phyloP scores from a whole-genome alignment of 192 early-diverging fungal genomes.

The Piromyces finnis region DNA sequence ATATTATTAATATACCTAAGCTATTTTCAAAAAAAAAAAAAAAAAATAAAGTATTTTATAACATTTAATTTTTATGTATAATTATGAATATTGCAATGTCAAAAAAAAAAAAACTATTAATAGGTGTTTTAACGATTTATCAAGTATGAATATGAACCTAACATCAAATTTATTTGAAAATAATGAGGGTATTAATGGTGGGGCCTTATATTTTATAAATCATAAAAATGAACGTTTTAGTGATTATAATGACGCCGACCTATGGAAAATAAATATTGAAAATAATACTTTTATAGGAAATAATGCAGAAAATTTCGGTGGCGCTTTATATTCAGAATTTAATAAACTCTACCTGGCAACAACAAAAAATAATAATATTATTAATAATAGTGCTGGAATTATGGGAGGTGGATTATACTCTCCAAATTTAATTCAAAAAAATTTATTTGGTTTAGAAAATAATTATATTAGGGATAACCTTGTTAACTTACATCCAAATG shows the following conservation, averaged over 20 bases:
- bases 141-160: not conserved
- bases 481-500: not conserved
- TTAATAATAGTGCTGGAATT: not conserved
- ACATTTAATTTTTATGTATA: no score
- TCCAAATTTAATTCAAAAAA: not conserved
- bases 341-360: not conserved
- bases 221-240: no score
- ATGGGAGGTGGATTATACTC: not conserved
- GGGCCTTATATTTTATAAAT: not conserved
- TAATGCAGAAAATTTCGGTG: not conserved
- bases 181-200: not conserved
- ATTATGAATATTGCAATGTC: no score
- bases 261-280: not conserved
- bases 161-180: not conserved
- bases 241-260: not conserved
- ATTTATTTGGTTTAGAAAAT: not conserved
- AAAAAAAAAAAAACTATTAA: no score
- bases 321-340: not conserved
- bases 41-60: no score
- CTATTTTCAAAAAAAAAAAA: no score
- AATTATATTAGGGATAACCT: not conserved
- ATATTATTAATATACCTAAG: no score
- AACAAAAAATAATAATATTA: not conserved
- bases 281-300: not conserved
- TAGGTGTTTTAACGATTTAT: not conserved